Base-by-base conservation (phyloP, 2,329 filamentous ascomycete genomes). In the Cercospora zeae-maydis region DNA sequence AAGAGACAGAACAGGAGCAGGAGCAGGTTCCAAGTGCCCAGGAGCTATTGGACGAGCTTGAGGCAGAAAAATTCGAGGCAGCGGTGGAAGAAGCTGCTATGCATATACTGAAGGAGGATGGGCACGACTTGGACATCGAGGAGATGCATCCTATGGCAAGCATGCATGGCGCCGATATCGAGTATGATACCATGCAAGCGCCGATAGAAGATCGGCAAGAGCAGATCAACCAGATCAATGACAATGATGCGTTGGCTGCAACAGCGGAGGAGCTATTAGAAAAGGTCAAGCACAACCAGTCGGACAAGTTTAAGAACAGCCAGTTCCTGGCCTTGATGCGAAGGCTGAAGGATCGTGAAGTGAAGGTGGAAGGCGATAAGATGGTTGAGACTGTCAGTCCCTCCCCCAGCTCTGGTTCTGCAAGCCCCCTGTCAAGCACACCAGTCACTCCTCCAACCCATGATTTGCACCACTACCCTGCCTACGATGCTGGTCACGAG, bases 321-420 rank as follows among this genome's bases (percentile, higher is more conserved):
- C 85, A 85, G 63, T 96, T 96, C 72, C 77, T 93, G 0, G 81
- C 84, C 3, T 79, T 96, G 51, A 95, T 96, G 91, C 85, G 89
- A 30, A 84, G 85, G 63, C 84, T 95, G 59, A 84, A 88, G 57
- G 86, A 91, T 72, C 81, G 84, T 60, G 87, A 95, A 77, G 86
- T 92, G 13, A 83, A 84, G 54, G 86, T 95, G 37, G 83, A 90
- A 67, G 89, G 88, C 42, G 88, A 91, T 73, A 84, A 86, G 70
- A 81, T 90, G 70, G 85, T 89, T 51, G 82, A 84, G 71, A 78
- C 80, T 63, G 72, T 73, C 63, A 78, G 75, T 74, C 66, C 64
- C 52, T 66, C 67, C 62, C 66, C 49, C 55, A 61, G 57, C 63
- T 67, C 54, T 64, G 63, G 64, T 59, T 58, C 58, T 62, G 30